Percentiles rank a stretch among this genome's conserved stretches.
Conservation (phyloP, 192 early-diverging fungal species). For the Rhizoclosmatium globosum region DNA sequence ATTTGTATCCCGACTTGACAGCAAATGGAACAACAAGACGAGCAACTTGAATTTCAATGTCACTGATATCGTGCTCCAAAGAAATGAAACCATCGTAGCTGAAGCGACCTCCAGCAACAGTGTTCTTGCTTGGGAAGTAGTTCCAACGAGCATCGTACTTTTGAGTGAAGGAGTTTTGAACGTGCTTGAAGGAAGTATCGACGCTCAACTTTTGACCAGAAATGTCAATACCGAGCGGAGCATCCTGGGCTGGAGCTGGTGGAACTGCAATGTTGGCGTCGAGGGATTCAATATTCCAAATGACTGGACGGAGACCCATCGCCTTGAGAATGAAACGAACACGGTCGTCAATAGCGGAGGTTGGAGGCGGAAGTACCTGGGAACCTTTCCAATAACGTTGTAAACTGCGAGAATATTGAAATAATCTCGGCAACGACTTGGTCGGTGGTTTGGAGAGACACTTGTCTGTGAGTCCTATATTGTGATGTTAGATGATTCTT, state of each 20-base stretch:
- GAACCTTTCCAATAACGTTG: conserved; percentile 44
- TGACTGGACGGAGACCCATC: conserved; percentile 57
- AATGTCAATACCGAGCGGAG: conserved; percentile 19
- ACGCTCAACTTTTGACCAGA: conserved; percentile 4
- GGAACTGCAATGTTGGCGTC: conserved; percentile 32
- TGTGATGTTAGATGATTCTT: not conserved
- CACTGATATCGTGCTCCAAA: conserved; percentile 38
- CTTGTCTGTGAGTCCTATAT: conserved; percentile 27
- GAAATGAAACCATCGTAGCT: conserved; percentile 40
- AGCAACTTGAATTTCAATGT: conserved; percentile 10
- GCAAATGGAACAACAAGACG: not conserved
- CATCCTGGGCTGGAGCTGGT: not conserved
- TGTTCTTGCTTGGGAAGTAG: conserved; percentile 18
- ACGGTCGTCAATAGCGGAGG: conserved; percentile 60
- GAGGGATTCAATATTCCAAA: conserved; percentile 55
- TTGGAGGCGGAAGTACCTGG: conserved; percentile 69
- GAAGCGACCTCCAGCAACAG: not conserved
- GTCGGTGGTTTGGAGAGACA: conserved; percentile 20
- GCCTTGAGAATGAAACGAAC: conserved; percentile 63
- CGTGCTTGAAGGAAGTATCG: not conserved
- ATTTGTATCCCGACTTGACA: conserved; percentile 9
- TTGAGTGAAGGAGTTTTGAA: conserved; percentile 16
- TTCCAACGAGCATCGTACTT: conserved; percentile 26
- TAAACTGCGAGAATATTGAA: conserved; percentile 37
- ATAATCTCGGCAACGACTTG: conserved; percentile 33